Evolutionary conservation across 2,329 filamentous ascomycete species (phyloP).

Genomic region (Sporothrix dimorphospora): DNA sequence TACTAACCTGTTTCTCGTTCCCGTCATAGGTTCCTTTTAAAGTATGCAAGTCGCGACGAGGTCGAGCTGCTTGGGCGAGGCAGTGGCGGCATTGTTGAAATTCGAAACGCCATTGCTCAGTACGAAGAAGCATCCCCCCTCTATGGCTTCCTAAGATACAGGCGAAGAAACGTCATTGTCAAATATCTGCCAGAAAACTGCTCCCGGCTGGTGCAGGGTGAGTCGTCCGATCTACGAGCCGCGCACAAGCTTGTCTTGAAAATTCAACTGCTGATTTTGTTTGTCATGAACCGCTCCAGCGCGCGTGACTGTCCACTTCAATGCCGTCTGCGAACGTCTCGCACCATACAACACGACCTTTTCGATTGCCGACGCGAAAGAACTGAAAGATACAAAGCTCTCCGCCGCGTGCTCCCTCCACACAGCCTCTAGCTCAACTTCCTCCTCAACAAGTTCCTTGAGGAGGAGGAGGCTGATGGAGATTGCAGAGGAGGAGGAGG

Average conservation of each 20-base stretch:
- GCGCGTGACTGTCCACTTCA: conserved; percentile 76
- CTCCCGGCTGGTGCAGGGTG: conserved; percentile 90
- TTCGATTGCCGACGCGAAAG: conserved; percentile 71
- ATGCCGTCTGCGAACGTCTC: conserved; percentile 70
- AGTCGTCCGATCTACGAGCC: conserved; percentile 38
- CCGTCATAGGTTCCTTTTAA: conserved; percentile 79
- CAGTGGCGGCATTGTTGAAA: conserved; percentile 79
- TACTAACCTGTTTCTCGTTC: conserved; percentile 25
- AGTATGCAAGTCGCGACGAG: conserved; percentile 87
- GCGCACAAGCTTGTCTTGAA: neutral
- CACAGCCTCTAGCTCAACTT: conserved; percentile 81
- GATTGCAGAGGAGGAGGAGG: conserved; percentile 90
- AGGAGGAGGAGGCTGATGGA: conserved; percentile 79
- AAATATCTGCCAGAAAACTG: conserved; percentile 92
- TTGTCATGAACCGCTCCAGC: conserved; percentile 54
- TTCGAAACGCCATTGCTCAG: conserved; percentile 73
- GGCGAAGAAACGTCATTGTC: conserved; percentile 85
- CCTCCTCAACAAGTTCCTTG: conserved; percentile 80
- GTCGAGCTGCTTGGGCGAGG: conserved; percentile 78
- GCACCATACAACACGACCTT: conserved; percentile 86
- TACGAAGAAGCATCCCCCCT: conserved; percentile 86
- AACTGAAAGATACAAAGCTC: conserved; percentile 84
- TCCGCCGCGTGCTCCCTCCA: conserved; percentile 88
- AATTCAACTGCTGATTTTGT: conserved; percentile 4
- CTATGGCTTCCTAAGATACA: conserved; percentile 89